phyloP scores from a whole-genome alignment of 306 rosid species.

The Notholithocarpus densiflorus region DNA sequence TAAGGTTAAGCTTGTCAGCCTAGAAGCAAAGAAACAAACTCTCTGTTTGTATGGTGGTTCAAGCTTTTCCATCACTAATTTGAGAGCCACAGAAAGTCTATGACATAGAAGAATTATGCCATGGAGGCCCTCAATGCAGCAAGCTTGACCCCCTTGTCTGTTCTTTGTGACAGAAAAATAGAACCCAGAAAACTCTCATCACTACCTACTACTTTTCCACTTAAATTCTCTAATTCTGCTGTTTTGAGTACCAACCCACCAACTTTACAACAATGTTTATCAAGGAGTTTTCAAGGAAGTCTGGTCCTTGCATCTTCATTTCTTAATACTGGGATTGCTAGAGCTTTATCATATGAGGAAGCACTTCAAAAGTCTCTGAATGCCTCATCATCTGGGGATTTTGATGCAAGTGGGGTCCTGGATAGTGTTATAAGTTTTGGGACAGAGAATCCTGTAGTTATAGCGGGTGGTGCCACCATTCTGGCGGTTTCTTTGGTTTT shows the following conservation, averaged over 20 bases:
- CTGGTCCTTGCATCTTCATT: slow-evolving; percentile 55
- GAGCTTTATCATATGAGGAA: slow-evolving; percentile 81
- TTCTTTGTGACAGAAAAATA: slow-evolving; percentile 58
- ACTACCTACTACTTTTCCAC: slow-evolving; percentile 28
- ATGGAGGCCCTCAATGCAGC: slow-evolving; percentile 98
- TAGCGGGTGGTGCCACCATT: slow-evolving; percentile 70
- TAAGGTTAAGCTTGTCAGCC: slow-evolving; percentile 40
- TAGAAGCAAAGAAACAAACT: slow-evolving; percentile 14
- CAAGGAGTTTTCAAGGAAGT: slow-evolving; percentile 47
- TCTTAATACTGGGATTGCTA: slow-evolving; percentile 49
- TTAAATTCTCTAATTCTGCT: slow-evolving; percentile 45
- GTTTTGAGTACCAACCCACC: slow-evolving; percentile 24
- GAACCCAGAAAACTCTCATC: slow-evolving; percentile 54
- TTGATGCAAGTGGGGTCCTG: slow-evolving; percentile 48
- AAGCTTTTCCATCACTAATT: slow-evolving; percentile 4
- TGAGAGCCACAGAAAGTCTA: slow-evolving; percentile 25
- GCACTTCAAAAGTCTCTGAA: slow-evolving; percentile 45
- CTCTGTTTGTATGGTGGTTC: slow-evolving; percentile 27
- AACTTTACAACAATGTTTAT: slow-evolving; percentile 23
- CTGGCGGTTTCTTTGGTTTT: slow-evolving; percentile 74
- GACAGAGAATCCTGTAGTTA: slow-evolving; percentile 61
- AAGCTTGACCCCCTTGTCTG: slow-evolving; percentile 72
- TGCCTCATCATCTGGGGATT: slow-evolving; percentile 34
- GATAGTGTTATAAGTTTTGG: slow-evolving; percentile 55
- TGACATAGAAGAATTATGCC: slow-evolving; percentile 50